Percentiles rank a stretch among this genome's conserved stretches.
Conservation (phyloP, 306 rosid species). For the Carpinus fangiana region DNA sequence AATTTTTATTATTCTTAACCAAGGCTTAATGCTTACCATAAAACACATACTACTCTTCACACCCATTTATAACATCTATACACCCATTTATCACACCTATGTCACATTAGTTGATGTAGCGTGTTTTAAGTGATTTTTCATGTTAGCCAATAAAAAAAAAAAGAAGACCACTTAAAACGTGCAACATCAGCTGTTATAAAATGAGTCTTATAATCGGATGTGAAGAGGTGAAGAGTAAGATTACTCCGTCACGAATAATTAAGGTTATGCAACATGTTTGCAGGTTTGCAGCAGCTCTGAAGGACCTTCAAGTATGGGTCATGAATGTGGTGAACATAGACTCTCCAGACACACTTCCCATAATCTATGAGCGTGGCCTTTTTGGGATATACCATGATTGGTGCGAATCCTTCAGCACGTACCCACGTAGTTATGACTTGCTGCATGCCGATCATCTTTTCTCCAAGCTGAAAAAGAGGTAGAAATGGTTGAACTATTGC, state of each 20-base stretch:
- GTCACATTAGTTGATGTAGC: too few species aligned
- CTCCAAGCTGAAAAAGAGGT: constrained; percentile 79
- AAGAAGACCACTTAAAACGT: too few species aligned
- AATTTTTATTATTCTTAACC: not conserved
- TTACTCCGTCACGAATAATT: not conserved
- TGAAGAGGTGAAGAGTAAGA: too few species aligned
- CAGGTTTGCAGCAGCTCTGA: constrained; percentile 90
- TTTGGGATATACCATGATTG: constrained; percentile 94
- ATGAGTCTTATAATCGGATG: too few species aligned
- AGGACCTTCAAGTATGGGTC: constrained; percentile 78
- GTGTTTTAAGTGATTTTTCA: too few species aligned
- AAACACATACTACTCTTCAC: not conserved
- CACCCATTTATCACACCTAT: too few species aligned
- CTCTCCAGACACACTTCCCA: constrained; percentile 84
- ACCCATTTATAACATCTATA: too few species aligned
- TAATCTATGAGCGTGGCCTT: constrained; percentile 89
- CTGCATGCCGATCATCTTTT: constrained; percentile 90
- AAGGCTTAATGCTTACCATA: not conserved
- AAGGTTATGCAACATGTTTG: constrained; percentile 13
- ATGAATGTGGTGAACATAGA: constrained; percentile 81
- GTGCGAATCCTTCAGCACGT: constrained; percentile 95
- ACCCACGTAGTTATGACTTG: constrained; percentile 82
- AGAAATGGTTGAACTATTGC: not conserved
- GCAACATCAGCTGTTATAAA: too few species aligned
- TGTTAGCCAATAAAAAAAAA: too few species aligned